These are phyloP conservation scores for Euptelea pleiosperma DNA, from an alignment of 164 flowering plant species.

Conservation along the genomic window DNA sequence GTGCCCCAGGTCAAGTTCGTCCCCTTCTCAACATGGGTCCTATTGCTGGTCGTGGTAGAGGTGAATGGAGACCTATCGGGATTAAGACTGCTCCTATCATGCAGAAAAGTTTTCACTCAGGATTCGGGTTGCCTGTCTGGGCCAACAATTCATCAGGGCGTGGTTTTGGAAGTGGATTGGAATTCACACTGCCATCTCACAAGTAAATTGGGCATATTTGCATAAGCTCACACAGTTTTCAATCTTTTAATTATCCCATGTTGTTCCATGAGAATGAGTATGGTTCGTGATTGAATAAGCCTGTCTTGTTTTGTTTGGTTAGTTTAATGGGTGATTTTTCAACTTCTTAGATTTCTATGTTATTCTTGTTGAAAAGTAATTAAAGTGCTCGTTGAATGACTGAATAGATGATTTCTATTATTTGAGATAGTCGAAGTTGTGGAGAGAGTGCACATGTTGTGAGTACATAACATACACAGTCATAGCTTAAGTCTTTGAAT, in stretches of 20 bases:
- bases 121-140: constrained; percentile 64
- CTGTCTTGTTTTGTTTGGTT: too few species aligned
- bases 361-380: too few species aligned
- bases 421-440: too few species aligned
- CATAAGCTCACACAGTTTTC: not conserved
- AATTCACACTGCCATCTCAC: constrained; percentile 98
- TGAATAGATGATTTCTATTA: too few species aligned
- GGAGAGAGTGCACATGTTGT: too few species aligned
- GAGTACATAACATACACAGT: too few species aligned
- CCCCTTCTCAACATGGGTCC: constrained; percentile 48
- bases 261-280: not conserved
- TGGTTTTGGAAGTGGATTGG: constrained; percentile 76
- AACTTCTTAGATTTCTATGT: too few species aligned
- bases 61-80: constrained; percentile 68
- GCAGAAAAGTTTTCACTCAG: constrained; percentile 70
- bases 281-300: not conserved
- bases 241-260: not conserved
- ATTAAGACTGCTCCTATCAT: constrained; percentile 39
- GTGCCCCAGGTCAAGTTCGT: constrained; percentile 70
- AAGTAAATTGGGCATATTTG: constrained; percentile 48
- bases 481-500: too few species aligned
- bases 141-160: constrained; percentile 57
- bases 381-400: too few species aligned
- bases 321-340: too few species aligned
- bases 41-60: constrained; percentile 61